A percentile compares a stretch with the other conserved stretches of the same genome.
phyloP scores from a whole-genome alignment of 805 yeast species.

The Ogataea pilisensis region DNA sequence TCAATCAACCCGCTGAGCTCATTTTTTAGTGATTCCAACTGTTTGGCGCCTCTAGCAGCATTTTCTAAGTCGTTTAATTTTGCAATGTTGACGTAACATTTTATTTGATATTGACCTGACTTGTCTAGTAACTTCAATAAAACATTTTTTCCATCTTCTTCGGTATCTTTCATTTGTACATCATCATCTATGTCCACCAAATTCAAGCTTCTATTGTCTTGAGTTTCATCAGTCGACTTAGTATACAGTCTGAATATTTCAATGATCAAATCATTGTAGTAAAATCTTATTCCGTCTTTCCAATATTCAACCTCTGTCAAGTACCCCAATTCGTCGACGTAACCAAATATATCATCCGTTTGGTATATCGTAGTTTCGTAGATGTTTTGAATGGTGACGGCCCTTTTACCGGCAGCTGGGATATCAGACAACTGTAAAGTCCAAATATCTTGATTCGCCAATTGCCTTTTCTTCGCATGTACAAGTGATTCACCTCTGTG shows the following conservation, averaged over 20 bases:
- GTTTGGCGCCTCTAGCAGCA: constrained; percentile 60
- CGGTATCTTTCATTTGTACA: constrained; percentile 3
- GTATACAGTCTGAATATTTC: constrained; percentile 50
- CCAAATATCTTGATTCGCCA: constrained; percentile 42
- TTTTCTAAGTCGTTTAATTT: constrained; percentile 72
- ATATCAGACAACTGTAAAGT: constrained; percentile 64
- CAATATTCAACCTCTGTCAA: constrained; percentile 57
- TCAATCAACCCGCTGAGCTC: constrained; percentile 66
- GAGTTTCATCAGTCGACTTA: constrained; percentile 23
- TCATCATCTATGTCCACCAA: constrained; percentile 9
- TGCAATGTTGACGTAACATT: constrained; percentile 66
- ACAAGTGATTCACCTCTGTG: constrained; percentile 15
- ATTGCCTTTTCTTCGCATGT: constrained; percentile 8
- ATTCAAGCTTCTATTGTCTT: background rate
- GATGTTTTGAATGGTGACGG: constrained; percentile 62
- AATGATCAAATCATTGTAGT: constrained; percentile 56
- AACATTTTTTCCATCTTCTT: constrained; percentile 3
- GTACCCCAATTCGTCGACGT: constrained; percentile 67
- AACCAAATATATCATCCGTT: constrained; percentile 42
- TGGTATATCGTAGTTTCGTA: constrained; percentile 54
- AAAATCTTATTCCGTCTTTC: constrained; percentile 57
- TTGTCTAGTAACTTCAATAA: constrained; percentile 37
- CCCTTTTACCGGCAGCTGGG: constrained; percentile 69
- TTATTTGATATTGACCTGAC: constrained; percentile 55
- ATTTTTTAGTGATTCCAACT: constrained; percentile 56